Conservation (phyloP, 352 stramenopile species). For the Plasmopara halstedii region DNA sequence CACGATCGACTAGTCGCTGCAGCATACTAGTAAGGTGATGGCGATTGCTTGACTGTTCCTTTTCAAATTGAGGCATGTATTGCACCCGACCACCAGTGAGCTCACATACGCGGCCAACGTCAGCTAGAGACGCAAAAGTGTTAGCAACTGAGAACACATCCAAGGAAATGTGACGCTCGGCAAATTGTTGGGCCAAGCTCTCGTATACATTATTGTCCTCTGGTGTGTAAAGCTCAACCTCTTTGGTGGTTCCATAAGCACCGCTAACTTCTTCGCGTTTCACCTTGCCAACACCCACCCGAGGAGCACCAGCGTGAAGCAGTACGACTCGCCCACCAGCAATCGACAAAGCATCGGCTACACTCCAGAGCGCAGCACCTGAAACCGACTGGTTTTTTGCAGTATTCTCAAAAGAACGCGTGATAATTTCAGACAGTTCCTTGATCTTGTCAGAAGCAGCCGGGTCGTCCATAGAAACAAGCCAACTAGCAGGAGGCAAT, state of each 20-base stretch:
- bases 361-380: slow-evolving; percentile 67
- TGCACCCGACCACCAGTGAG: slow-evolving; percentile 79
- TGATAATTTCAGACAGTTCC: slow-evolving; percentile 61
- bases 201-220: slow-evolving; percentile 68
- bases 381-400: slow-evolving; percentile 76
- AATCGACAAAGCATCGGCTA: slow-evolving; percentile 57
- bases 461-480: slow-evolving; percentile 77
- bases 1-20: slow-evolving; percentile 60
- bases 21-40: slow-evolving; percentile 73
- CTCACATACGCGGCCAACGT: slow-evolving; percentile 73
- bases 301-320: slow-evolving; percentile 68
- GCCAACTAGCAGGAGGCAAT: slow-evolving; percentile 66
- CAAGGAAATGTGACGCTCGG: slow-evolving; percentile 73
- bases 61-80: slow-evolving; percentile 85
- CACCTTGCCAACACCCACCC: slow-evolving; percentile 64
- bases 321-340: slow-evolving; percentile 63
- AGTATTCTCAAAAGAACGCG: slow-evolving; percentile 54
- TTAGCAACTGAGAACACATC: slow-evolving; percentile 84
- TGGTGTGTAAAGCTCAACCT: slow-evolving; percentile 78
- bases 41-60: slow-evolving; percentile 72
- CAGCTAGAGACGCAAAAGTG: slow-evolving; percentile 71
- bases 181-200: slow-evolving; percentile 51
- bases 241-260: slow-evolving; percentile 76
- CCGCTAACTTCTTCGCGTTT: slow-evolving; percentile 76
- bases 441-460: slow-evolving; percentile 60